Evolutionary conservation across 2,329 filamentous ascomycete species (phyloP).

Genomic region (Penicillium sp.): DNA sequence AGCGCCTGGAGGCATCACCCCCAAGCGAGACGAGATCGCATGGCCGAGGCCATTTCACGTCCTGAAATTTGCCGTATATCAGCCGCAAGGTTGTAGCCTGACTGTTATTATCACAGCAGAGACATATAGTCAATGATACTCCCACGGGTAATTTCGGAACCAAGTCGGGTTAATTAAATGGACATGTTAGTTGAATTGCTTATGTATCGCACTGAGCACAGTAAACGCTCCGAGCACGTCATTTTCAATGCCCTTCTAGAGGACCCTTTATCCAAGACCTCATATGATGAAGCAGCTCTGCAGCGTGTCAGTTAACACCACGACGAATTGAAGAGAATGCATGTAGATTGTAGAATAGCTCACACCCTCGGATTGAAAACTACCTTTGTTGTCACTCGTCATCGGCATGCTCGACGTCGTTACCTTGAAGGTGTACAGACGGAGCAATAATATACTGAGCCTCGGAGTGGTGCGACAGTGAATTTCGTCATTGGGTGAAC

Average conservation of each 20-base stretch:
- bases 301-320: no score
- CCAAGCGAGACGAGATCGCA: no score
- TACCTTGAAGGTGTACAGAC: conserved; percentile 32
- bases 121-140: no score
- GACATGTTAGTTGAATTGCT: neutral
- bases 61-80: no score
- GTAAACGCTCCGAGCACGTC: neutral
- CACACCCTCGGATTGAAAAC: conserved; percentile 42
- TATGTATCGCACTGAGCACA: neutral
- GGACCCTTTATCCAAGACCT: no score
- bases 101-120: no score
- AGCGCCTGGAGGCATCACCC: no score
- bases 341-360: neutral
- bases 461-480: conserved; percentile 29
- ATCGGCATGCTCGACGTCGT: conserved; percentile 38
- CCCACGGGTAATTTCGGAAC: no score
- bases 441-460: conserved; percentile 25
- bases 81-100: no score
- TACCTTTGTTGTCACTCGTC: conserved; percentile 40
- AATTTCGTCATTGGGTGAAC: conserved; percentile 30
- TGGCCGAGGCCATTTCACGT: no score
- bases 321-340: neutral
- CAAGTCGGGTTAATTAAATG: neutral
- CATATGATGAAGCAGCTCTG: no score
- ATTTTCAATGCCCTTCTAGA: no score